Conservation (phyloP, 352 stramenopile species). For the Globisporangium uncinulatum region DNA sequence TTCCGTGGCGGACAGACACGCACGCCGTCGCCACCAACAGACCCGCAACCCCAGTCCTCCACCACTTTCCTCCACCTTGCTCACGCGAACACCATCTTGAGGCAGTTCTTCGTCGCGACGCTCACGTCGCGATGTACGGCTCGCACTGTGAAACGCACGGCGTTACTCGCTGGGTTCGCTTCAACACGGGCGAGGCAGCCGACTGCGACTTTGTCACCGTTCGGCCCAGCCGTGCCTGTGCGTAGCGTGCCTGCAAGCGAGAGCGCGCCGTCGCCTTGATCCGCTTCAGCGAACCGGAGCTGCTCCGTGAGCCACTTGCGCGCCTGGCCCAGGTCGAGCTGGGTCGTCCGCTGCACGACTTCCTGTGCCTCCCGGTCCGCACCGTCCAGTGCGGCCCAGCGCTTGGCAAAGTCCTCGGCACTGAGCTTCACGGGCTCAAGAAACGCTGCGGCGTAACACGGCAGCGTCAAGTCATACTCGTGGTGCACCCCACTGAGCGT, state of each 20-base stretch:
- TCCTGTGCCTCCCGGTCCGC: conserved; percentile 91
- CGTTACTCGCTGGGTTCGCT: conserved; percentile 69
- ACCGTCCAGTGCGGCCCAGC: conserved; percentile 89
- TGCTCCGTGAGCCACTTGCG: conserved; percentile 80
- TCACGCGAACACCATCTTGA: conserved; percentile 49
- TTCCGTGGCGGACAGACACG: no score
- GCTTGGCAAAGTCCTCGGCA: conserved; percentile 89
- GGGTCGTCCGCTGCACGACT: conserved; percentile 72
- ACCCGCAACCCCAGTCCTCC: no score
- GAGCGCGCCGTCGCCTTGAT: conserved; percentile 81
- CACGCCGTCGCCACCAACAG: no score
- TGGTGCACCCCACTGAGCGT: conserved; percentile 49
- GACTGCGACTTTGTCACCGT: conserved; percentile 92
- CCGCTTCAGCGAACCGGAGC: conserved; percentile 88
- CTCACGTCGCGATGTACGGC: conserved; percentile 88
- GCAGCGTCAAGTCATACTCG: conserved; percentile 72
- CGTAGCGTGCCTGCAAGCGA: conserved; percentile 89
- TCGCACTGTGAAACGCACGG: conserved; percentile 89
- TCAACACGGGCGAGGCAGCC: conserved; percentile 91
- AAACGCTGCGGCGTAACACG: conserved; percentile 88
- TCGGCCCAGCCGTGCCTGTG: conserved; percentile 83
- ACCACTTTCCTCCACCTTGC: no score
- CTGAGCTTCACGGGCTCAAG: conserved; percentile 90
- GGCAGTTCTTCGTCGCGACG: conserved; percentile 57
- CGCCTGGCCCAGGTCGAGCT: conserved; percentile 83